A percentile compares a stretch with the other conserved stretches of the same genome.
Evolutionary conservation across 148 eudicot genomes (phyloP).

Genomic region (Polygonum aviculare): DNA sequence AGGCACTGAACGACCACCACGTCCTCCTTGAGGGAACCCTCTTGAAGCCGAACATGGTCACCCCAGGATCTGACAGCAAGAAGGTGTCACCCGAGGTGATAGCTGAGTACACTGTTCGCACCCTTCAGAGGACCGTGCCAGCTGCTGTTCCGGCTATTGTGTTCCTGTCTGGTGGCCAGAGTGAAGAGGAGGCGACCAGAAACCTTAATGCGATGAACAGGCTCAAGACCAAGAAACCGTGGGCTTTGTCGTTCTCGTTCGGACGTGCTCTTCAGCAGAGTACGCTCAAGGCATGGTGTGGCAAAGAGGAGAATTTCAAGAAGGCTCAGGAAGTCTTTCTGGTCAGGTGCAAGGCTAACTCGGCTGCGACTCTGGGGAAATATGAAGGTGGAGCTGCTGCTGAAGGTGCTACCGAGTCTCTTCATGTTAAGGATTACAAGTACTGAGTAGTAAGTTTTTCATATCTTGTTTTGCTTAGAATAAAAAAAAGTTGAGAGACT

Average conservation of each 20-base stretch:
- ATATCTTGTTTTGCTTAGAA: background rate
- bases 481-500: background rate
- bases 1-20: conserved; percentile 87
- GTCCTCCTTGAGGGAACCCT: conserved; percentile 85
- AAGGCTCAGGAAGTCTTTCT: conserved; percentile 73
- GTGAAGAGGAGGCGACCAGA: conserved; percentile 88
- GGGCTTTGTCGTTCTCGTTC: conserved; percentile 78
- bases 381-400: conserved; percentile 58
- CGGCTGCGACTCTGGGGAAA: conserved; percentile 83
- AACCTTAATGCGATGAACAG: conserved; percentile 94
- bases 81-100: conserved; percentile 75
- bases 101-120: conserved; percentile 76
- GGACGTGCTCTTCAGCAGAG: conserved; percentile 92
- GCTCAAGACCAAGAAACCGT: conserved; percentile 70
- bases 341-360: conserved; percentile 80
- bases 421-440: conserved; percentile 91
- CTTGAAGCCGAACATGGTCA: conserved; percentile 93
- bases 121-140: conserved; percentile 83
- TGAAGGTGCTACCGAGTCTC: conserved; percentile 81
- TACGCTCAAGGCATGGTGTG: conserved; percentile 89
- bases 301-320: conserved; percentile 54
- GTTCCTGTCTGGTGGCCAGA: conserved; percentile 95
- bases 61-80: conserved; percentile 68
- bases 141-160: conserved; percentile 88
- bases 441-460: conserved; percentile 30